Evolutionary conservation across 495 filamentous ascomycete genomes (phyloP), one percentile per base, ranked within the genome.

Genomic region (Xylaria telfairii): DNA sequence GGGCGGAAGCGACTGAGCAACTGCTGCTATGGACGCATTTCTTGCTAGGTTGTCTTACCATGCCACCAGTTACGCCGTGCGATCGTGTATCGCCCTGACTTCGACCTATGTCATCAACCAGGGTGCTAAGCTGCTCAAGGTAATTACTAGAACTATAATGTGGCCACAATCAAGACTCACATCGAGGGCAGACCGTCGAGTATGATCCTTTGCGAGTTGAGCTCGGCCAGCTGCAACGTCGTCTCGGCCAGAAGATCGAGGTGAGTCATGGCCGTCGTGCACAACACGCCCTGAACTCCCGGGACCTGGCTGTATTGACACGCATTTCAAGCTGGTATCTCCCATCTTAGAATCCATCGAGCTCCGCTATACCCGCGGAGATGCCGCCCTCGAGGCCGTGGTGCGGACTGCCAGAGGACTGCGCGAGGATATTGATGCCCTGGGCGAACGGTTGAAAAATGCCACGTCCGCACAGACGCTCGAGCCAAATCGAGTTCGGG

Each of bases 381-480:
- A 99, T 76, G 93, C 94, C 0, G 92, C 94, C 64, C 86, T 99
- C 3, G 95, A 98, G 76, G 93, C 93, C 28, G 95, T 96, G 0
- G 90, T 97, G 10, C 89, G 88, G 12, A 87, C 97, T 26, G 96
- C 95, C 19, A 96, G 95, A 77, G 87, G 90, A 41, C 84, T 99
- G n/a, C 89, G 95, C 56, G 90, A 89, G 80, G 93, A 97, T 39
- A 97, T 99, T 49, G 91, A 97, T 73, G 83, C 88, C 6, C 87
- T 99, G 2, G 96, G 95, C 3, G 87, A 91, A 46, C 89, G 93
- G 54, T 81, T 98, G 12, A 89, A 89, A 65, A 91, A 90, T 49
- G 93, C 91, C 5, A 82, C 86, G 49, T 89, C 89, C 39, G 89
- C 92, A 75, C 90, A 96, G 75, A 77, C 83, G 0, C 79, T 85